Evolutionary conservation across 2,329 filamentous ascomycete genomes (phyloP).

Genomic region (Colletotrichum tropicale): DNA sequence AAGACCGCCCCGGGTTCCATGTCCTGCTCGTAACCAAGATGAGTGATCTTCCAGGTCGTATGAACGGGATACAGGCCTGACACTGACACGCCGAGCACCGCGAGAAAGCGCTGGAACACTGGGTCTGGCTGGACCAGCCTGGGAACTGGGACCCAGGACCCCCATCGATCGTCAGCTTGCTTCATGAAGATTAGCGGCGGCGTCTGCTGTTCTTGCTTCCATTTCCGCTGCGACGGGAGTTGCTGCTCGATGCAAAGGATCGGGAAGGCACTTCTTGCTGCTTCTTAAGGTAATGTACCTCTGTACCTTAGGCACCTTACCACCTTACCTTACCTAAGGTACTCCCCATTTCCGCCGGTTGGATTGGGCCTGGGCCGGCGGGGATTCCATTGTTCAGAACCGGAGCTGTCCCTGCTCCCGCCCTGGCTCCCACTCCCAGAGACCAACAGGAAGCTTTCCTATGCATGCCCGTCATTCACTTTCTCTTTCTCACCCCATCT

Average conservation of each 20-base stretch:
- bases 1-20: background rate
- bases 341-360: background rate
- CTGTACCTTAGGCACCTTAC: no score
- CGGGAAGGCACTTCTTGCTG: background rate
- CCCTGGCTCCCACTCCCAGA: background rate
- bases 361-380: background rate
- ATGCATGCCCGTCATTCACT: slow-evolving; percentile 16
- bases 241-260: background rate
- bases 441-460: background rate
- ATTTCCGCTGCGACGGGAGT: background rate
- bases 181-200: slow-evolving; percentile 9
- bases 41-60: background rate
- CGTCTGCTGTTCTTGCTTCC: background rate
- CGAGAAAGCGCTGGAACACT: slow-evolving; percentile 1
- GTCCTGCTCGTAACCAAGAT: background rate
- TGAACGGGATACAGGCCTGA: background rate
- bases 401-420: background rate
- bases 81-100: background rate
- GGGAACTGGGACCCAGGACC: background rate
- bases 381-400: background rate
- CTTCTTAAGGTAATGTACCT: background rate
- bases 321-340: background rate
- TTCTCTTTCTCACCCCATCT: slow-evolving; percentile 13
- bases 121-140: background rate
- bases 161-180: background rate